Percentiles rank a stretch among this genome's conserved stretches.
These are phyloP conservation scores for Trypanosoma caninum DNA, from an alignment of 208 protist species.

Conservation along the genomic window DNA sequence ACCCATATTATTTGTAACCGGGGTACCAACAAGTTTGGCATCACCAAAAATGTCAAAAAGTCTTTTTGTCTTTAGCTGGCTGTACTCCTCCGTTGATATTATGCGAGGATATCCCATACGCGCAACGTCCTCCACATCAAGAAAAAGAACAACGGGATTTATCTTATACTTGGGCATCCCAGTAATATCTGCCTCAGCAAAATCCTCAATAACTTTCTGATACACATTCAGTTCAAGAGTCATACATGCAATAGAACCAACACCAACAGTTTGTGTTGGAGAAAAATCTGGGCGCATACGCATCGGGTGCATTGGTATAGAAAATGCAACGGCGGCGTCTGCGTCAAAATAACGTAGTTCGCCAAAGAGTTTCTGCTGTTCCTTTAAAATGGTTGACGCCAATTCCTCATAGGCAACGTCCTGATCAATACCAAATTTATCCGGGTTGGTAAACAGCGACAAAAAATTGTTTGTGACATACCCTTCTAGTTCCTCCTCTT, in stretches of 20 bases:
- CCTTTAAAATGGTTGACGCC: constrained; percentile 42
- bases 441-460: constrained; percentile 44
- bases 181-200: constrained; percentile 63
- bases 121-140: constrained; percentile 85
- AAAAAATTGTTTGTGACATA: constrained; percentile 70
- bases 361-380: constrained; percentile 75
- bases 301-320: constrained; percentile 81
- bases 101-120: constrained; percentile 84
- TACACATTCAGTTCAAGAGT: constrained; percentile 80
- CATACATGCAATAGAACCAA: constrained; percentile 88
- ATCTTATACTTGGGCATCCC: constrained; percentile 83
- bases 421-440: constrained; percentile 61
- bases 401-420: constrained; percentile 70
- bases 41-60: constrained; percentile 73
- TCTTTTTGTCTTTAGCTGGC: constrained; percentile 73
- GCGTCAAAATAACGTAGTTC: constrained; percentile 82
- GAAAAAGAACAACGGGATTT: constrained; percentile 61
- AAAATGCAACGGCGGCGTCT: constrained; percentile 75
- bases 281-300: constrained; percentile 80
- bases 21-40: constrained; percentile 64
- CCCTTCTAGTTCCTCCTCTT: constrained; percentile 66
- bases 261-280: constrained; percentile 80
- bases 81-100: constrained; percentile 88
- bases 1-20: constrained; percentile 62
- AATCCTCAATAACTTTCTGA: constrained; percentile 77